Evolutionary conservation across 345 rosid genomes (phyloP), one percentile per base, ranked within the genome.

Genomic region (Schrenkiella parvula): DNA sequence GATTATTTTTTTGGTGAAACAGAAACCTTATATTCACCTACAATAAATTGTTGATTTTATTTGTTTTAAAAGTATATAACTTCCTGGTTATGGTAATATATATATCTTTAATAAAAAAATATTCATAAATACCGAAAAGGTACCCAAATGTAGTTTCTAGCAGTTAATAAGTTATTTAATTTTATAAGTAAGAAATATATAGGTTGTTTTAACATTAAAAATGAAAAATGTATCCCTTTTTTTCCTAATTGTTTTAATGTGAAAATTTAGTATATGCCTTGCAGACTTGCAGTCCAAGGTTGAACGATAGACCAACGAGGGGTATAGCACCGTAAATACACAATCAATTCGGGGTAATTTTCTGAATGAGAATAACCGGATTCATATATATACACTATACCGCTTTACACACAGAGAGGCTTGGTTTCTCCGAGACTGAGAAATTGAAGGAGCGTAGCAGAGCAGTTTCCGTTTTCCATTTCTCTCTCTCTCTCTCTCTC

Each of bases 381-480:
- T 26, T 1, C 23, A 23, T 35, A 73, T 38, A 62, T 41, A 41
- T n/a, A n/a, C n/a, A n/a, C n/a, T n/a, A n/a, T 3, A 59, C 10
- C 39, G 51, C 42, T 14, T 28, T 48, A 23, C 55, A 17, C 17
- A 46, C 38, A 59, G 6, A 53, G 23, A 65, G 50, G 64, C 73
- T 32, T 67, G 28, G 61, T 18, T 75, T 75, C 68, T 58, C 0
- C 4, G 73, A 68, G 74, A 68, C 26, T 68, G 74, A 63, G 75
- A 68, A 69, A 75, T 61, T 18, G 0, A 69, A 66, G 64, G 87
- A 86, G 76, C 74, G 85, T 73, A 72, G 81, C 84, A 79, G 90
- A 82, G 85, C 68, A 81, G 88, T 89, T 86, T 84, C 83, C 83
- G 93, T 86, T 86, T 85, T 82, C 84, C 87, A 68, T 66, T 63